Percentiles rank a stretch among this genome's conserved stretches.
Evolutionary conservation across 2,329 filamentous ascomycete genomes (phyloP).

Genomic region (Pseudonectria buxi): DNA sequence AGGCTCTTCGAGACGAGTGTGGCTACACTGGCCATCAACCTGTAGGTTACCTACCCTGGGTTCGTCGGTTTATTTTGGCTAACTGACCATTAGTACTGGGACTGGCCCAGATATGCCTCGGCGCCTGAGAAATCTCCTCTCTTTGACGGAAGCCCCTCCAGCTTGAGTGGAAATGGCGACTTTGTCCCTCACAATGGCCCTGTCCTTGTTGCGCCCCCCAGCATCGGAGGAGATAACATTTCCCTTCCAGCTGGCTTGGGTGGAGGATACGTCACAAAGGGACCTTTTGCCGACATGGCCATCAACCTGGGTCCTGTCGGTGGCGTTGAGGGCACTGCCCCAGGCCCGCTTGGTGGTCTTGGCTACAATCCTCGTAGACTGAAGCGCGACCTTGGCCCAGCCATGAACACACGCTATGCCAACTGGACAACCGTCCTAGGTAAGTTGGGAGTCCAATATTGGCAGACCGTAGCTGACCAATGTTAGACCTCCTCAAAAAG

Average conservation of each 20-base stretch:
- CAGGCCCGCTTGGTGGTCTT: constrained; percentile 19
- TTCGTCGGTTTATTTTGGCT: too few relatives aligned
- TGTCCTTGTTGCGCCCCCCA: constrained; percentile 20
- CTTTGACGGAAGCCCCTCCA: constrained; percentile 44
- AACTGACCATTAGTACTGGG: constrained; percentile 31
- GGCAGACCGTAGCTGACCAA: too few relatives aligned
- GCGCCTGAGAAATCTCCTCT: constrained; percentile 40
- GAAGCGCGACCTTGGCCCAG: constrained; percentile 22
- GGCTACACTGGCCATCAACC: constrained; percentile 21
- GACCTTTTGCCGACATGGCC: constrained; percentile 35
- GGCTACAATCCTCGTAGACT: constrained; percentile 31
- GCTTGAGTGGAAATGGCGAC: constrained; percentile 40
- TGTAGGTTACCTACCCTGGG: too few relatives aligned
- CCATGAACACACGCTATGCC: constrained; percentile 25
- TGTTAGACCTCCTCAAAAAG: constrained; percentile 23
- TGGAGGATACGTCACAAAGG: constrained; percentile 43
- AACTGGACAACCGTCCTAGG: constrained; percentile 21
- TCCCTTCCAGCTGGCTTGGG: constrained; percentile 31
- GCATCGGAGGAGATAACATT: constrained; percentile 17
- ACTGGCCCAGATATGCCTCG: constrained; percentile 40
- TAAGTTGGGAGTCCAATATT: background rate
- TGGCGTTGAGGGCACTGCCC: constrained; percentile 9
- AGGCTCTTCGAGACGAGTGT: constrained; percentile 22
- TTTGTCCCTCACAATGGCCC: constrained; percentile 26
- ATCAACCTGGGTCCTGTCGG: constrained; percentile 29